Conservation (phyloP, 805 yeast species). For the Zygoascus flipseniorum region DNA sequence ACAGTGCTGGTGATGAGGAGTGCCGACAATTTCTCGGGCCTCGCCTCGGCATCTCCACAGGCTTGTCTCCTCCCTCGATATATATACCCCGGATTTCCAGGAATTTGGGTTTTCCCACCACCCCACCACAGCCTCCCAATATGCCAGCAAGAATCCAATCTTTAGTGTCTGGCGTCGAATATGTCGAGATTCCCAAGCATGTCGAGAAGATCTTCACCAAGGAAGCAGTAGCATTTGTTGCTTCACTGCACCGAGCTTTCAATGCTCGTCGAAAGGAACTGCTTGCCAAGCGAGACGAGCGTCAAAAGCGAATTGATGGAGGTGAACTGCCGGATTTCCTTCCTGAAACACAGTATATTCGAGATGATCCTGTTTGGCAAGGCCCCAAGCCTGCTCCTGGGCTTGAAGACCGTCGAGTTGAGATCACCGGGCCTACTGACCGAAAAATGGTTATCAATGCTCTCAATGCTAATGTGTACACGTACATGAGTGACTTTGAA, state of each 20-base stretch:
- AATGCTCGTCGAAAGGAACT: conserved; percentile 47
- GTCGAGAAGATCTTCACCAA: conserved; percentile 48
- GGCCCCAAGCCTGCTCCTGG: conserved; percentile 66
- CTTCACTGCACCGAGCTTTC: conserved; percentile 58
- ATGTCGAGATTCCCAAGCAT: conserved; percentile 41
- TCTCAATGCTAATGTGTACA: conserved; percentile 57
- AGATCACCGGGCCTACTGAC: conserved; percentile 71
- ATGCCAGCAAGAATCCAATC: conserved; percentile 16
- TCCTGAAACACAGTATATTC: conserved; percentile 53
- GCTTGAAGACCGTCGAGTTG: conserved; percentile 61
- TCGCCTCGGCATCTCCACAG: neutral
- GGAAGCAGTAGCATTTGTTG: conserved; percentile 59
- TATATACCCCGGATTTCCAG: neutral
- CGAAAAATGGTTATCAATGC: conserved; percentile 72
- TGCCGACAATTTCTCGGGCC: neutral
- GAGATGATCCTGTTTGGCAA: conserved; percentile 62
- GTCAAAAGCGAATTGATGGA: conserved; percentile 48
- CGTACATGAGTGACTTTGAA: conserved; percentile 72
- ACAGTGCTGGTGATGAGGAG: neutral
- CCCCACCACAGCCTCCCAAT: neutral
- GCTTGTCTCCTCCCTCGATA: neutral
- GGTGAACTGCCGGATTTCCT: conserved; percentile 63
- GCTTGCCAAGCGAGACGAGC: conserved; percentile 45
- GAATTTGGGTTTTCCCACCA: neutral
- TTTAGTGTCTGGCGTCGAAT: conserved; percentile 41